A percentile compares a stretch with the other conserved stretches of the same genome.
Evolutionary conservation across 2,329 filamentous ascomycete species (phyloP).

Genomic region (Didymella arachidicola): DNA sequence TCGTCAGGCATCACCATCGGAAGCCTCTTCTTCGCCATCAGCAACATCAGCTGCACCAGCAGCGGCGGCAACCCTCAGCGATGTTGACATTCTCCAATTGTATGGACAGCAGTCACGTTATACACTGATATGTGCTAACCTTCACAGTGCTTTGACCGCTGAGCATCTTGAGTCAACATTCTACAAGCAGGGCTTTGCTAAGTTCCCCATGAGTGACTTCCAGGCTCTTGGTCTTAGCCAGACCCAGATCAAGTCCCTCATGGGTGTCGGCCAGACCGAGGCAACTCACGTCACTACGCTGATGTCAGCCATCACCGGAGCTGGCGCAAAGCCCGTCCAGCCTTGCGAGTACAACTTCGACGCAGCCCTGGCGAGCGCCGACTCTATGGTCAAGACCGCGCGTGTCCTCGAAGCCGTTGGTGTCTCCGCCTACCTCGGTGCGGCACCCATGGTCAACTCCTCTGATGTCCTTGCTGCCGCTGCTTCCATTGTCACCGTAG

Average conservation of each 20-base stretch:
- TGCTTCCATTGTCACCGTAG: constrained; percentile 74
- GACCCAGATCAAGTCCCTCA: constrained; percentile 65
- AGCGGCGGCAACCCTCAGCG: constrained; percentile 50
- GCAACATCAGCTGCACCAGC: constrained; percentile 30
- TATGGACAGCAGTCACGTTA: constrained; percentile 42
- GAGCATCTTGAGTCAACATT: constrained; percentile 78
- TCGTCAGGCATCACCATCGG: constrained; percentile 36
- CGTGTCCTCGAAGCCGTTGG: constrained; percentile 76
- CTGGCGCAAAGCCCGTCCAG: constrained; percentile 70
- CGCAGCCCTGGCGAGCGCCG: constrained; percentile 66
- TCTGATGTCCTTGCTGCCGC: constrained; percentile 70
- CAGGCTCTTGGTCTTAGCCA: constrained; percentile 65
- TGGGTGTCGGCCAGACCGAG: constrained; percentile 69
- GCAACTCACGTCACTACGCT: constrained; percentile 67
- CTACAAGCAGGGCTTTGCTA: constrained; percentile 74
- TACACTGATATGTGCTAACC: constrained; percentile 44
- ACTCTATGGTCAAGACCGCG: constrained; percentile 73
- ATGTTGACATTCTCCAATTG: constrained; percentile 64
- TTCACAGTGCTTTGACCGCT: constrained; percentile 70
- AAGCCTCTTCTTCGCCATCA: constrained; percentile 21
- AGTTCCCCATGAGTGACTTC: constrained; percentile 72
- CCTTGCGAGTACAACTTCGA: constrained; percentile 76
- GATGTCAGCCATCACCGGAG: constrained; percentile 66
- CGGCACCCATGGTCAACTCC: constrained; percentile 69
- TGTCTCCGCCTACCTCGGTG: constrained; percentile 75